Percentiles rank a stretch among this genome's conserved stretches.
phyloP scores from a whole-genome alignment of 176 grass and related monocot species.

The Ensete glaucum region DNA sequence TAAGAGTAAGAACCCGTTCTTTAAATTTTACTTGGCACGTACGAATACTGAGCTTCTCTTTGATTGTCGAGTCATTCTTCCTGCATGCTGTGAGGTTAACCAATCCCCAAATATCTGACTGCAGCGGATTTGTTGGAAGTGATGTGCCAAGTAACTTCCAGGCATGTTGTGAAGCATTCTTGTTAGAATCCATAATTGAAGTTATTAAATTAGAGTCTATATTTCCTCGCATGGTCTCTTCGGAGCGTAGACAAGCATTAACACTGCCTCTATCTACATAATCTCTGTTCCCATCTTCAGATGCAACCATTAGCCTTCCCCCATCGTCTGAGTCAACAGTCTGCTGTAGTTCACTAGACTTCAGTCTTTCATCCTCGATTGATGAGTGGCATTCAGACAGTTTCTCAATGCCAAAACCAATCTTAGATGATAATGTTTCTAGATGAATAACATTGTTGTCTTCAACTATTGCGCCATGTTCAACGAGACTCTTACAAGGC shows the following conservation, averaged over 20 bases:
- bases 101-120: constrained; percentile 31
- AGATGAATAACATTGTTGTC: neutral
- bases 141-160: constrained; percentile 29
- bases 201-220: constrained; percentile 34
- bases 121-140: constrained; percentile 26
- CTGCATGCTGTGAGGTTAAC: constrained; percentile 27
- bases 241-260: constrained; percentile 8
- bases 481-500: neutral
- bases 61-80: constrained; percentile 42
- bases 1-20: constrained; percentile 61
- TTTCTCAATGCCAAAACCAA: neutral
- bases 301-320: neutral
- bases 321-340: neutral
- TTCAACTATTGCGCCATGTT: neutral
- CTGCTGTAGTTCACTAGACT: neutral
- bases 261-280: neutral
- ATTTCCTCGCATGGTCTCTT: constrained; percentile 7
- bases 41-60: constrained; percentile 32
- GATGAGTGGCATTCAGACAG: neutral
- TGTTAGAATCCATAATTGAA: constrained; percentile 36
- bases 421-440: neutral
- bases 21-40: constrained; percentile 57
- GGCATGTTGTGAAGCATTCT: constrained; percentile 25
- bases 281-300: neutral
- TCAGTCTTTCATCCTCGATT: constrained; percentile 1